These are phyloP conservation scores for Deinandra increscens DNA, from an alignment of 129 eudicot species.

Conservation along the genomic window DNA sequence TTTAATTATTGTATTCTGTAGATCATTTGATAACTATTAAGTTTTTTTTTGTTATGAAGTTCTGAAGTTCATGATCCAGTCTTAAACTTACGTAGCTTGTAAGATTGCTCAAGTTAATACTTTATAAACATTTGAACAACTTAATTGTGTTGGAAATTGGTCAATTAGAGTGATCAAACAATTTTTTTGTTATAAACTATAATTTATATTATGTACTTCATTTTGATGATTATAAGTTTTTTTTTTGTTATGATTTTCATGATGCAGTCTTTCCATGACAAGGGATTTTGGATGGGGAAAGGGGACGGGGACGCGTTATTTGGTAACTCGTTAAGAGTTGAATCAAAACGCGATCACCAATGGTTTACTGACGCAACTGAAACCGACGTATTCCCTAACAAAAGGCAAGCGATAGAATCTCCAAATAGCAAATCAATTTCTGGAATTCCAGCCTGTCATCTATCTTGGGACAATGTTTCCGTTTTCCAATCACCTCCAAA, in stretches of 20 bases:
- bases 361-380: slow-evolving; percentile 67
- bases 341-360: slow-evolving; percentile 58
- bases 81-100: no score
- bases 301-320: slow-evolving; percentile 51
- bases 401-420: slow-evolving; percentile 60
- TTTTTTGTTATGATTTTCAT: slow-evolving; percentile 6
- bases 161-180: neutral
- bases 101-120: no score
- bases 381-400: slow-evolving; percentile 66
- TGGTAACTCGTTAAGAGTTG: slow-evolving; percentile 50
- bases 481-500: slow-evolving; percentile 51
- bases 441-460: slow-evolving; percentile 32
- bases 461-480: slow-evolving; percentile 57
- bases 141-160: neutral
- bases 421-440: slow-evolving; percentile 47
- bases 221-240: neutral
- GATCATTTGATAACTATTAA: no score
- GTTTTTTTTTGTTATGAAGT: no score
- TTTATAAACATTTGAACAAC: no score
- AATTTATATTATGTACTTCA: neutral
- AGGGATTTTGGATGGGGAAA: slow-evolving; percentile 74
- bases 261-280: slow-evolving; percentile 57
- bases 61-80: no score
- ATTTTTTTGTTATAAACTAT: neutral
- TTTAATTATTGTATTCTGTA: no score